A percentile compares a stretch with the other conserved stretches of the same genome.
Conservation (phyloP, 371 early-diverging fungal species). For the Mortierella sp. region DNA sequence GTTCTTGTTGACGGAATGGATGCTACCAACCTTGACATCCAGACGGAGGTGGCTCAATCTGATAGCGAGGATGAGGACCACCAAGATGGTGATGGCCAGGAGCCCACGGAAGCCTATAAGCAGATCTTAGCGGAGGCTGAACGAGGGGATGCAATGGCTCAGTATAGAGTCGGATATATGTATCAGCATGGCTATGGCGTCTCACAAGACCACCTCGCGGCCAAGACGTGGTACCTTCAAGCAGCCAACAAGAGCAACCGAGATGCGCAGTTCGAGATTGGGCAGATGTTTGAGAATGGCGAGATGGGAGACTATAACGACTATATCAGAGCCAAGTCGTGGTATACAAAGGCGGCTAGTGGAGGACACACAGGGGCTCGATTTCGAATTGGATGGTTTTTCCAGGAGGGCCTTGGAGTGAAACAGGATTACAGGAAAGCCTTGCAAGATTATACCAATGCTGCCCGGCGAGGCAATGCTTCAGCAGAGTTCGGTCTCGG, state of each 20-base stretch:
- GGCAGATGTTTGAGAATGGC: not conserved
- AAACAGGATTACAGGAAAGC: slow-evolving; percentile 61
- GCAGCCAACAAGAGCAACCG: not conserved
- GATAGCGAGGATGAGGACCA: too few species aligned
- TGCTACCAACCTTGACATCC: too few species aligned
- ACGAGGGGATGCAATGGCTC: not conserved
- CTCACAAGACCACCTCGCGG: not conserved
- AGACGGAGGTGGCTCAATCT: not conserved
- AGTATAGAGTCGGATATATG: not conserved
- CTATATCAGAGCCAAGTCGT: not conserved
- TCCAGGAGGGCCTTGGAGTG: not conserved
- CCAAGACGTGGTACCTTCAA: not conserved
- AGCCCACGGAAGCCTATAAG: not conserved
- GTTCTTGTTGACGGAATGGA: not conserved
- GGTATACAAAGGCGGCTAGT: not conserved
- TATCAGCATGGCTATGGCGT: not conserved
- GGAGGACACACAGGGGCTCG: not conserved
- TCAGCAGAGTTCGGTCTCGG: too few species aligned
- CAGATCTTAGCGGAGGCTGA: not conserved
- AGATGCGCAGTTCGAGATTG: not conserved
- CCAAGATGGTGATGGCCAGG: not conserved
- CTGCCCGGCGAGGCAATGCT: not conserved
- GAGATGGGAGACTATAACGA: not conserved
- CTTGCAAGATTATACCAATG: slow-evolving; percentile 23
- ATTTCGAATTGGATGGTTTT: not conserved